A percentile compares a stretch with the other conserved stretches of the same genome.
These are phyloP conservation scores for Aegilops umbellulata DNA, from an alignment of 176 grass and related monocot genomes.

Conservation along the genomic window DNA sequence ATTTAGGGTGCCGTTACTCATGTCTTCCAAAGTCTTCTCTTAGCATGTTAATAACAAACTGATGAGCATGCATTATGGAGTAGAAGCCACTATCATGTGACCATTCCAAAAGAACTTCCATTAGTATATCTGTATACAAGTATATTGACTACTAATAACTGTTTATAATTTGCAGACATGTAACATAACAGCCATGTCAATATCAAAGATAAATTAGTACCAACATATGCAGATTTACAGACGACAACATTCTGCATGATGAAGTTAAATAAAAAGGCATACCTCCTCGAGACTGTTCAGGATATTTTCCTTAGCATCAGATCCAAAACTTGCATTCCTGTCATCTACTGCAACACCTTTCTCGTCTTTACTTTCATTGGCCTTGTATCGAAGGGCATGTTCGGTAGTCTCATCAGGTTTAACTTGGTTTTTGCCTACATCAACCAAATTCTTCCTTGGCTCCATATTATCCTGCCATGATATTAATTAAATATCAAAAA, in stretches of 20 bases:
- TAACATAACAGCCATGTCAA: background rate
- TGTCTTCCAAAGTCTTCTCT: background rate
- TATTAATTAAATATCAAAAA: background rate
- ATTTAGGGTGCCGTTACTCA: background rate
- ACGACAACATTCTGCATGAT: background rate
- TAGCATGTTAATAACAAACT: constrained; percentile 9
- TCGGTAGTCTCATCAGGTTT: constrained; percentile 34
- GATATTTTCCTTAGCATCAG: constrained; percentile 22
- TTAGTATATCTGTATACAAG: background rate
- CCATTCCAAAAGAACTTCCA: background rate
- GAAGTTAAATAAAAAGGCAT: constrained; percentile 31
- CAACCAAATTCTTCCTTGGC: constrained; percentile 21
- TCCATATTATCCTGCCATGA: constrained; percentile 27
- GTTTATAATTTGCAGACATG: background rate
- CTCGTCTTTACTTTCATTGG: background rate
- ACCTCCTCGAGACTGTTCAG: constrained; percentile 42
- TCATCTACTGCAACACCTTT: constrained; percentile 20
- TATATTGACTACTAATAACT: background rate
- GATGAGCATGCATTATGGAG: constrained; percentile 3
- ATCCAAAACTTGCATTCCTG: constrained; percentile 30
- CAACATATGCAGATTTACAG: constrained; percentile 6
- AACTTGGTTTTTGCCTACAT: constrained; percentile 29
- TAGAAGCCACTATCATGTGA: background rate
- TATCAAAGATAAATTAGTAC: background rate
- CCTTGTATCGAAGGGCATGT: constrained; percentile 21